phyloP scores from a whole-genome alignment of 768 basidiomycete genomes.

The Clathrus columnatus region DNA sequence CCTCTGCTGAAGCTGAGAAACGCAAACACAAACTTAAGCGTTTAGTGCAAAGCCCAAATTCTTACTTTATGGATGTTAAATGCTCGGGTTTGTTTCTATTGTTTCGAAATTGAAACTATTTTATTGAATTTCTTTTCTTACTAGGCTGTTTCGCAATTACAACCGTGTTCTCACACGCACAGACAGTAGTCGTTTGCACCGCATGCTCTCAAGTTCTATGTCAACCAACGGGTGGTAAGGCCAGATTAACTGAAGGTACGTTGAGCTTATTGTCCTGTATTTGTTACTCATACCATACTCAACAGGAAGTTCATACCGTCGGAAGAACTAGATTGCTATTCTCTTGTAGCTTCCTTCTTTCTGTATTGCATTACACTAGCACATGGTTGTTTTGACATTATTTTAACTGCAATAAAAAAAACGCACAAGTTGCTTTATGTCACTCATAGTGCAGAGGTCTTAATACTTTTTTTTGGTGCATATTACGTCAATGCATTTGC shows the following conservation, averaged over 20 bases:
- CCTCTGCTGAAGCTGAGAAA: constrained; percentile 76
- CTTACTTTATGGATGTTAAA: constrained; percentile 99
- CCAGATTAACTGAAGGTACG: constrained; percentile 94
- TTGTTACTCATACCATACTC: constrained; percentile 12
- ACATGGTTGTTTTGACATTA: constrained; percentile 1
- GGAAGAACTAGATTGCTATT: constrained; percentile 64
- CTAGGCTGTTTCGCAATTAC: constrained; percentile 92
- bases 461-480: no score
- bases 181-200: constrained; percentile 91
- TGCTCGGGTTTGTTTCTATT: constrained; percentile 69
- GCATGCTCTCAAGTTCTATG: constrained; percentile 92
- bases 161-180: constrained; percentile 98
- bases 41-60: constrained; percentile 96
- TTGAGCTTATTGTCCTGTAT: constrained; percentile 11
- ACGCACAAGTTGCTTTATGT: neutral
- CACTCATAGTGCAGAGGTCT: no score
- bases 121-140: neutral
- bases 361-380: constrained; percentile 4
- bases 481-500: no score
- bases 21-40: constrained; percentile 98
- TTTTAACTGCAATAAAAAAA: constrained; percentile 9
- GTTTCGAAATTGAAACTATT: constrained; percentile 1
- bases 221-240: constrained; percentile 98
- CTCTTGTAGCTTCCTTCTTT: constrained; percentile 10
- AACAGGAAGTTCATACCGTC: constrained; percentile 92